Evolutionary conservation across 2,329 filamentous ascomycete species (phyloP).

Genomic region (Aspergillus sp.): DNA sequence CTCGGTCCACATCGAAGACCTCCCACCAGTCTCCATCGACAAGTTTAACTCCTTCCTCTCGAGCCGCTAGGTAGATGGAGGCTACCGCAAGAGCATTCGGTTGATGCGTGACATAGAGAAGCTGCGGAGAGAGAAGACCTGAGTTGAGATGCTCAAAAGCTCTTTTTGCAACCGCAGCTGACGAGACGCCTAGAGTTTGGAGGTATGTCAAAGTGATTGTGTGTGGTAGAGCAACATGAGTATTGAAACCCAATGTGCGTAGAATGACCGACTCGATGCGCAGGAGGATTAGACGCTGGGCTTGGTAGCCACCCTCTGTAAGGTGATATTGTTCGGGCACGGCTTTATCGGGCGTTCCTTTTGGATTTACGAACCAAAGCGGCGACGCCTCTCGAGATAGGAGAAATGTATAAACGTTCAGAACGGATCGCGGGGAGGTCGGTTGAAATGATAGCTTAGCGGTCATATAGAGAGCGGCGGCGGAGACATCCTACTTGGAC

Average conservation of each 20-base stretch:
- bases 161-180: conserved; percentile 59
- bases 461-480: conserved; percentile 75
- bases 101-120: conserved; percentile 90
- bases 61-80: conserved; percentile 84
- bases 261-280: conserved; percentile 76
- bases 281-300: conserved; percentile 64
- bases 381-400: conserved; percentile 59
- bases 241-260: conserved; percentile 74
- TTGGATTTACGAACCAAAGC: conserved; percentile 44
- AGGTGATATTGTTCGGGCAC: conserved; percentile 65
- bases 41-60: conserved; percentile 73
- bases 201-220: conserved; percentile 87
- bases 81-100: conserved; percentile 81
- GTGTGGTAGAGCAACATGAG: conserved; percentile 82
- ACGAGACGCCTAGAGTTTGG: conserved; percentile 75
- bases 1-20: conserved; percentile 91
- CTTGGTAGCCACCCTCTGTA: conserved; percentile 69
- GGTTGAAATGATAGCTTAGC: conserved; percentile 79
- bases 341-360: conserved; percentile 27
- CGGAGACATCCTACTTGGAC: conserved; percentile 68
- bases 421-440: conserved; percentile 73
- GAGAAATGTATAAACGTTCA: conserved; percentile 84
- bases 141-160: conserved; percentile 81
- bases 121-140: conserved; percentile 79
- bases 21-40: conserved; percentile 94